phyloP scores from a whole-genome alignment of 176 grass and related monocot genomes.

The Alloteropsis semialata region DNA sequence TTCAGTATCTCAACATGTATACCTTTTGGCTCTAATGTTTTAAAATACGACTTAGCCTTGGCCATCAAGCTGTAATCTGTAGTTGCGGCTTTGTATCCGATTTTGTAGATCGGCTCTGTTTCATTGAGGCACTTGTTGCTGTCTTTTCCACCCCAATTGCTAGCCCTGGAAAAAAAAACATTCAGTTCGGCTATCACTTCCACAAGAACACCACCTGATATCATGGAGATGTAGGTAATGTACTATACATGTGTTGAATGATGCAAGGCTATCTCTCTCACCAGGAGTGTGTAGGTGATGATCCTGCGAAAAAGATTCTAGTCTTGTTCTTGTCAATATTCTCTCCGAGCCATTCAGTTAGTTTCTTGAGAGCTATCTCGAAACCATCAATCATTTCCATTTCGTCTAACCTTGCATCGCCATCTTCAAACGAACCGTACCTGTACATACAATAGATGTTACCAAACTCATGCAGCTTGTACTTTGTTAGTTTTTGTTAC shows the following conservation, averaged over 20 bases:
- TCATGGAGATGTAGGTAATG: not conserved
- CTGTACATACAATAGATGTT: slow-evolving; percentile 10
- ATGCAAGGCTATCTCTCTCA: slow-evolving; percentile 38
- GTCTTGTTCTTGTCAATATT: slow-evolving; percentile 58
- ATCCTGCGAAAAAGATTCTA: slow-evolving; percentile 72
- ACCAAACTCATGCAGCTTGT: not conserved
- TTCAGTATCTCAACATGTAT: slow-evolving; percentile 65
- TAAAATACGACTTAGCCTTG: slow-evolving; percentile 32
- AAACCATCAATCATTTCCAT: slow-evolving; percentile 82
- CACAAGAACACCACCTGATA: not conserved
- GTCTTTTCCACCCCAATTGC: slow-evolving; percentile 58
- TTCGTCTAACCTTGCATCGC: slow-evolving; percentile 57
- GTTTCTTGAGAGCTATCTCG: slow-evolving; percentile 64
- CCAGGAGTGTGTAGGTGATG: slow-evolving; percentile 86
- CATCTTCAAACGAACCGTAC: slow-evolving; percentile 70
- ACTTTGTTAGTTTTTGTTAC: not conserved
- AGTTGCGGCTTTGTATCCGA: slow-evolving; percentile 30
- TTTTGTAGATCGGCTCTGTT: slow-evolving; percentile 44
- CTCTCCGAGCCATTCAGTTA: slow-evolving; percentile 53
- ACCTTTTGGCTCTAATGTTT: slow-evolving; percentile 35
- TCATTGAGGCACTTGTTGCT: slow-evolving; percentile 59
- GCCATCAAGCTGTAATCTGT: slow-evolving; percentile 67
- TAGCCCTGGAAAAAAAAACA: slow-evolving; percentile 50
- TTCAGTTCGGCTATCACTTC: not conserved
- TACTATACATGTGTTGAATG: too few relatives aligned